A percentile compares a stretch with the other conserved stretches of the same genome.
Evolutionary conservation across 2,329 filamentous ascomycete species (phyloP).

Genomic region (Fusarium oxysporum): DNA sequence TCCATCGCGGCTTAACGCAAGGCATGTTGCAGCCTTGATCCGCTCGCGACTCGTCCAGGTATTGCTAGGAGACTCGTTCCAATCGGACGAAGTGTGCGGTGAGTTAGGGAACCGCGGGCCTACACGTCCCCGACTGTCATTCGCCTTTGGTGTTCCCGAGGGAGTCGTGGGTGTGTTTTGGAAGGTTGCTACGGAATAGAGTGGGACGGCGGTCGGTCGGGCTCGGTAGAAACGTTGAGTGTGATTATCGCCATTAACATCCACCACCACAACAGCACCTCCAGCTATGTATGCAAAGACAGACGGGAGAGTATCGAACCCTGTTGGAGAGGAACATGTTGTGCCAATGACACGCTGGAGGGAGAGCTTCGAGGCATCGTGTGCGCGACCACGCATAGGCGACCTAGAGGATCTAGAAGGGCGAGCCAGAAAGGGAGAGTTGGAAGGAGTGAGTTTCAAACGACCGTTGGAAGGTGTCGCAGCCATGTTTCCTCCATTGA

Average conservation of each 20-base stretch:
- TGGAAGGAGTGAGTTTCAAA: conserved; percentile 79
- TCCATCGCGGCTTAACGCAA: conserved; percentile 88
- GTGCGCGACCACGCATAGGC: conserved; percentile 63
- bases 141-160: conserved; percentile 68
- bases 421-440: conserved; percentile 75
- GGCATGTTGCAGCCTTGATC: conserved; percentile 92
- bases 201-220: conserved; percentile 78
- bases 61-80: conserved; percentile 75
- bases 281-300: conserved; percentile 93
- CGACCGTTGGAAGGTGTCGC: conserved; percentile 68
- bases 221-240: conserved; percentile 92
- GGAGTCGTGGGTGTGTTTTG: conserved; percentile 63
- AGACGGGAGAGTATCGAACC: conserved; percentile 83
- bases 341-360: conserved; percentile 90
- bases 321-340: conserved; percentile 84
- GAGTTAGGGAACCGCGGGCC: conserved; percentile 62
- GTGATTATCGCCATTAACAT: conserved; percentile 75
- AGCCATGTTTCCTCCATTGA: conserved; percentile 70
- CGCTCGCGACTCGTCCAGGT: conserved; percentile 91
- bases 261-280: conserved; percentile 90
- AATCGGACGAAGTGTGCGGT: conserved; percentile 59
- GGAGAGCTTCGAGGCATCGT: conserved; percentile 72
- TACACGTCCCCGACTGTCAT: conserved; percentile 71
- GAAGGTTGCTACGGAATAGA: conserved; percentile 67
- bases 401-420: conserved; percentile 72